Evolutionary conservation across 2,329 filamentous ascomycete genomes (phyloP).

Genomic region (Chaetoscypha palmicola): DNA sequence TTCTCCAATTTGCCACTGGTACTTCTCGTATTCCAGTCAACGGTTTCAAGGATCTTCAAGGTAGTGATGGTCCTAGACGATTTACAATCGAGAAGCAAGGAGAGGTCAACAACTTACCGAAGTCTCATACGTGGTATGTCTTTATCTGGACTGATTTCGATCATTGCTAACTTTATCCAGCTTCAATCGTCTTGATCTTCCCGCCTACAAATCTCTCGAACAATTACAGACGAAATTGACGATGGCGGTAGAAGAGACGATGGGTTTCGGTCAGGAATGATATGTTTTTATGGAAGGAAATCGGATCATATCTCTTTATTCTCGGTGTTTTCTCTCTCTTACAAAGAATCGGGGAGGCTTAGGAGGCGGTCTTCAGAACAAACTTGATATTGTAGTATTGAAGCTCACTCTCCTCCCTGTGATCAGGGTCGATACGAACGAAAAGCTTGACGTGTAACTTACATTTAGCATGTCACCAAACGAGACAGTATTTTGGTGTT

Average conservation of each 20-base stretch:
- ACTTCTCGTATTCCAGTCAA: slow-evolving; percentile 98
- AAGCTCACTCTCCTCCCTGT: not conserved
- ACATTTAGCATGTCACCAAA: slow-evolving; percentile 6
- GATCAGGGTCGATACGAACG: not conserved
- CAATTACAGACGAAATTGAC: slow-evolving; percentile 82
- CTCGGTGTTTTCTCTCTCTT: slow-evolving; percentile 18
- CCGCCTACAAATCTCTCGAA: slow-evolving; percentile 85
- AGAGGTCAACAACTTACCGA: slow-evolving; percentile 82
- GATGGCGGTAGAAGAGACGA: slow-evolving; percentile 96
- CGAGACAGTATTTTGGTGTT: slow-evolving; percentile 5
- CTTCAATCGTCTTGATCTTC: slow-evolving; percentile 95
- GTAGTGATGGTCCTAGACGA: slow-evolving; percentile 86
- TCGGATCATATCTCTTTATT: slow-evolving; percentile 12
- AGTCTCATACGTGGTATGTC: slow-evolving; percentile 93
- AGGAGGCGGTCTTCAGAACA: slow-evolving; percentile 6
- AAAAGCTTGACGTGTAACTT: slow-evolving; percentile 9
- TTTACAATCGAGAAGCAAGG: slow-evolving; percentile 99
- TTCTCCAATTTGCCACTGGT: slow-evolving; percentile 94
- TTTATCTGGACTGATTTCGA: not conserved
- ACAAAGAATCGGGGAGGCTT: slow-evolving; percentile 18
- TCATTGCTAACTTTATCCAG: slow-evolving; percentile 39
- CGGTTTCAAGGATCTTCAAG: slow-evolving; percentile 97
- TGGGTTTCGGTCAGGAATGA: slow-evolving; percentile 96
- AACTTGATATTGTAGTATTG: slow-evolving; percentile 6
- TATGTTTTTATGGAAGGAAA: slow-evolving; percentile 11